Evolutionary conservation across 805 yeast genomes (phyloP), one percentile per base, ranked within the genome.

Genomic region (Grigorovia humatica): DNA sequence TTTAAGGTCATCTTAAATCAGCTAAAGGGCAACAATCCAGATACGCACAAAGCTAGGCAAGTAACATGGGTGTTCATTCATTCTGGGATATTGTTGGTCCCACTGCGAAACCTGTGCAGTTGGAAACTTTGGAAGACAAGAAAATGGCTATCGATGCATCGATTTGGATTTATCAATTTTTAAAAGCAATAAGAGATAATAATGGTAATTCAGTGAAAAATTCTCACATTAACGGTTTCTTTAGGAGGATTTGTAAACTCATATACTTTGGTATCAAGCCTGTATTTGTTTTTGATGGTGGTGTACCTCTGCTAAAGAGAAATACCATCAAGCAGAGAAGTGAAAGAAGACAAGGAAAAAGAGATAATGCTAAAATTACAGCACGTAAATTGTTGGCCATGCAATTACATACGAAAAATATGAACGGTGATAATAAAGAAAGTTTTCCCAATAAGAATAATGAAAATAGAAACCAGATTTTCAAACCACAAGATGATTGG

Each of bases 131-230:
- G 40, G 78, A 85, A 20, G 81, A 89, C 52, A 85, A 83, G 63
- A 74, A 77, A 50, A 72, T 93, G 59, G 99, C 99, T 0, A 91
- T 93, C 8, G 99, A 93, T 73, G 99, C 99, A 0, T 91, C 98
- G 2, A 93, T 93, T 56, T 93, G 99, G 99, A 85, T 93, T 51
- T 93, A 93, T 64, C 99, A 93, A 66, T 93, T 93, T 63, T 72
- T 93, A 56, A 93, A 91, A 65, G 98, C 98, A 0, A 95, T 93
- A 20, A 76, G 98, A 58, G 96, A 89, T 64, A 70, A 79, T 43
- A 84, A 85, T 32, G 99, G 98, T 8, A 79, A 84, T 53, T 78
- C 87, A 0, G 66, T 90, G 54, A 75, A 77, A 32, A 85, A 82
- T 54, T 83, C 96, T 0, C 99, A 93, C 65, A 80, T 93, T 18